These are phyloP conservation scores for Orbilia ellipsospora DNA, from an alignment of 2,329 filamentous ascomycete genomes.

Conservation along the genomic window DNA sequence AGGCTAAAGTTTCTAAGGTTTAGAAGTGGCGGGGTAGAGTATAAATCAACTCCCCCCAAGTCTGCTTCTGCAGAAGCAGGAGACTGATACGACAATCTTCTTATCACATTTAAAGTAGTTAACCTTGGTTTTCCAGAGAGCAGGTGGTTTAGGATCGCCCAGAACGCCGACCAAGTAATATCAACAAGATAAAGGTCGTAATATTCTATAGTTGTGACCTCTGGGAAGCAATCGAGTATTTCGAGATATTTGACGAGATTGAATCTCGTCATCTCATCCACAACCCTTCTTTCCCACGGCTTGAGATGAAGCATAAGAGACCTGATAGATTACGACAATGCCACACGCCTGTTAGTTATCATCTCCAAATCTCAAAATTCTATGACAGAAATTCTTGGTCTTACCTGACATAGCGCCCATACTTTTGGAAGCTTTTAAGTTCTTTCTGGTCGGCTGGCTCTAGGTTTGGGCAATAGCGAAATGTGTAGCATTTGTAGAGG, in stretches of 20 bases:
- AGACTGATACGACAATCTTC: neutral
- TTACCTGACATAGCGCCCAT: slow-evolving; percentile 37
- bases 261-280: neutral
- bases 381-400: neutral
- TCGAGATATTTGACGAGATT: neutral
- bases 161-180: slow-evolving; percentile 25
- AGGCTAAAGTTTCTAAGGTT: slow-evolving; percentile 17
- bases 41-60: neutral
- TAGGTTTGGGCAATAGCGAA: slow-evolving; percentile 20
- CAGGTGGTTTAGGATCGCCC: slow-evolving; percentile 31
- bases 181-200: slow-evolving; percentile 18
- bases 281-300: slow-evolving; percentile 1
- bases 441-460: slow-evolving; percentile 6
- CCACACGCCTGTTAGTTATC: neutral
- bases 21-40: slow-evolving; percentile 3
- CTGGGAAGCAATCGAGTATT: slow-evolving; percentile 12
- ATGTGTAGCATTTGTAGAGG: slow-evolving; percentile 38
- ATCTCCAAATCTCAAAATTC: neutral
- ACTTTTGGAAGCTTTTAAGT: slow-evolving; percentile 44
- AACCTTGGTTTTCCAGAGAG: slow-evolving; percentile 20
- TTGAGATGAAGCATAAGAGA: slow-evolving; percentile 16
- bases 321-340: neutral
- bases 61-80: slow-evolving; percentile 1
- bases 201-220: slow-evolving; percentile 27
- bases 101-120: slow-evolving; percentile 5